These are phyloP conservation scores for Prunus mume DNA, from an alignment of 306 rosid genomes.

Conservation along the genomic window DNA sequence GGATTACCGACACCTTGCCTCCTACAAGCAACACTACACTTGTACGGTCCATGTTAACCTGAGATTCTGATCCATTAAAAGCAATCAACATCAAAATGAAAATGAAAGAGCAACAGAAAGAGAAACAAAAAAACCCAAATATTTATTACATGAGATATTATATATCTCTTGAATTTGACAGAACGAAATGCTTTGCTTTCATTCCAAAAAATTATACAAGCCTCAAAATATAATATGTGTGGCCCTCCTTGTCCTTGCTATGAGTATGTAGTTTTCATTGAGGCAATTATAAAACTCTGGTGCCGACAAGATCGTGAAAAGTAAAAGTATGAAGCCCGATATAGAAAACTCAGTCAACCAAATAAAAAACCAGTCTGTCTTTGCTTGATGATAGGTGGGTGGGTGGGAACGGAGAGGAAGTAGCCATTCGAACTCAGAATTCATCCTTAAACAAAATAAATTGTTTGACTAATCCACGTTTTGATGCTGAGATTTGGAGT, in stretches of 20 bases:
- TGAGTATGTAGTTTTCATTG: not conserved
- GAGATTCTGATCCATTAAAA: not conserved
- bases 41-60: not conserved
- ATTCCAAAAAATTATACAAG: not conserved
- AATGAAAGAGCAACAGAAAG: not conserved
- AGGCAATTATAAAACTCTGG: not conserved
- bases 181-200: not conserved
- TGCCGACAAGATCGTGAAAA: not conserved
- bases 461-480: not conserved
- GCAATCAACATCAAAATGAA: not conserved
- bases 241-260: not conserved
- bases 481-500: not conserved
- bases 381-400: not conserved
- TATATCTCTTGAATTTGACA: not conserved
- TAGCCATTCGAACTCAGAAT: not conserved
- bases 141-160: not conserved
- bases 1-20: constrained; percentile 9
- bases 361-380: not conserved
- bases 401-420: not conserved
- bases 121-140: not conserved
- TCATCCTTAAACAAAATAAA: not conserved
- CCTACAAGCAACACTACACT: not conserved
- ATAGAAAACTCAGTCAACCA: not conserved
- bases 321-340: not conserved
- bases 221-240: not conserved